Evolutionary conservation across 2,329 filamentous ascomycete species (phyloP), one percentile per base, ranked within the genome.

Genomic region (Colletotrichum liriopes): DNA sequence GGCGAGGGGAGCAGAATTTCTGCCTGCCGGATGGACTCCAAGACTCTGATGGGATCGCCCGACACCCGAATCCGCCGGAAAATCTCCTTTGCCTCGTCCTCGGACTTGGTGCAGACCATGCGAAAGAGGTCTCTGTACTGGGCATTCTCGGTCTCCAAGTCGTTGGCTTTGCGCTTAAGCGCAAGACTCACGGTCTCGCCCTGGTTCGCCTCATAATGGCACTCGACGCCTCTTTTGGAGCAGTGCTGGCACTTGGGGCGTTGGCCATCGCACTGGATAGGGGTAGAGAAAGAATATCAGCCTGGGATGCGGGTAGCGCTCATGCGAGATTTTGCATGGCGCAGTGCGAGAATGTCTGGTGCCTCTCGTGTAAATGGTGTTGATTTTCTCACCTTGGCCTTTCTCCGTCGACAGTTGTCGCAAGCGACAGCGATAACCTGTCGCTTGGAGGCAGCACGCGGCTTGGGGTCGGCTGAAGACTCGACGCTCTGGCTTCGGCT

Each of bases 21-120:
- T 61, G 75, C 76, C 35, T 75, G 72, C 2, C 73, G 49, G 45
- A 75, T 73, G n/a, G 67, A 72, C 26, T 75, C 67, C 18, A 75
- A 41, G 39, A 75, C 61, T 49, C 35, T 72, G 39, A 72, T 60
- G 37, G 74, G 68, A 37, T 69, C 69, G 29, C 71, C 60, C 5
- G 72, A 62, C 8, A 54, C n/a, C 5, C 75, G 64, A 18, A 77
- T 68, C 29, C 74, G 71, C 39, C 67, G 74, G 51, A 74, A 75
- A 32, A 76, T 69, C 49, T 76, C 76, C 7, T 73, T 64, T 3
- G 74, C 75, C 32, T 77, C 75, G 16, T 70, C 58, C 37, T 75
- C 75, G 14, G 76, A 68, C 23, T 66, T 65, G n/a, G 59, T 65
- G 23, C 61, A 65, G 23, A 77, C 65, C 45, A 72, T 71, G 60